Evolutionary conservation across 768 basidiomycete species (phyloP).

Genomic region (Mycena crocata): DNA sequence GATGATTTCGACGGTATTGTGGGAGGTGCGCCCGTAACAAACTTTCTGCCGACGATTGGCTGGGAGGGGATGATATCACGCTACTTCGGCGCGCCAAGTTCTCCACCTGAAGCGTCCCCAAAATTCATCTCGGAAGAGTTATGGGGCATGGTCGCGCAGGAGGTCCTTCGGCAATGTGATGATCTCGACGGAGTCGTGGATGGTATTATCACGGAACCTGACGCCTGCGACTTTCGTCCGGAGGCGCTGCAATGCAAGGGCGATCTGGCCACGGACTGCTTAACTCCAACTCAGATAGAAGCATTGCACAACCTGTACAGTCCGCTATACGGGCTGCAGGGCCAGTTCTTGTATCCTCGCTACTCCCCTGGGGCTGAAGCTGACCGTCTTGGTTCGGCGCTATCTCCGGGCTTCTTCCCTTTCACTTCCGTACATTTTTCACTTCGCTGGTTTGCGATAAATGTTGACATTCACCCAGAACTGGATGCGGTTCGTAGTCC

Average conservation of each 20-base stretch:
- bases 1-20: conserved; percentile 35
- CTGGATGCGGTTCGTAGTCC: background rate
- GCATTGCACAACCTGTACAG: conserved; percentile 29
- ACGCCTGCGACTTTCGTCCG: conserved; percentile 34
- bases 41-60: background rate
- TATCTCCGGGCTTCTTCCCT: background rate
- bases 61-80: background rate
- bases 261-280: conserved; percentile 14
- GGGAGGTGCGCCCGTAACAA: conserved; percentile 35
- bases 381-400: background rate
- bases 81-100: background rate
- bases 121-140: conserved; percentile 29
- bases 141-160: conserved; percentile 34
- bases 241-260: conserved; percentile 28
- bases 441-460: background rate
- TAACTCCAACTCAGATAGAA: conserved; percentile 32
- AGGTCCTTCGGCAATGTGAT: conserved; percentile 32
- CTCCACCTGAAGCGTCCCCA: background rate
- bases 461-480: background rate
- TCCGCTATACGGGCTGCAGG: conserved; percentile 5
- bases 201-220: conserved; percentile 37
- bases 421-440: background rate
- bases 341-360: background rate
- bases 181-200: conserved; percentile 30
- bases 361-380: background rate